Base-by-base conservation (phyloP, 2,329 filamentous ascomycete genomes). In the Apiospora malaysiana region DNA sequence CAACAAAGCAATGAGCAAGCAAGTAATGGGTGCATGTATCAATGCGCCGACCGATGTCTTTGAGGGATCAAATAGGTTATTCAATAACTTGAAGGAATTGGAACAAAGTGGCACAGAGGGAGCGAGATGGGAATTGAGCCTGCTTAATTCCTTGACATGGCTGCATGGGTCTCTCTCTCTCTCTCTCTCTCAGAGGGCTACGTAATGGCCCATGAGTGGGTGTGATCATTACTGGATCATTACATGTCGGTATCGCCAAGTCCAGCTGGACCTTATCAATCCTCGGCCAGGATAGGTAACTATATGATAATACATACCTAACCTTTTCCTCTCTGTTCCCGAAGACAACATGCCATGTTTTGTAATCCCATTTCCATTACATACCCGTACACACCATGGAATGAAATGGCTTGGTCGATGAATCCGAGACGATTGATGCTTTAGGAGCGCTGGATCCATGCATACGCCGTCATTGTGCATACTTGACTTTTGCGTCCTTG, bases 161-260 rank as follows among this genome's bases (percentile, higher is more conserved):
- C 37, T 2, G 27, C 27, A 59, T 21, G 51, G 27, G 51, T 37
- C 51, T 59, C 6, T 27, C 32, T 37, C 2, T 27, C 32, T n/a
- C n/a, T 37, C 51, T 59, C 6, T 27, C 32, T 37, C 2, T 27
- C 32, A n/a, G n/a, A 59, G 56, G 56, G 32, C 56, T 63, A 63
- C 56, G 56, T 63, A 63, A 63, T 40, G 32, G 56, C 27, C 56
- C 12, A 18, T 37, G 56, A 63, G 56, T 63, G 56, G 56, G 32
- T 40, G 56, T 40, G 56, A 32, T 63, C 32, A 63, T 40, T 40
- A 21, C 32, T 63, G 37, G 32, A 63, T 40, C 56, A 59, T n/a
- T n/a, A n/a, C n/a, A n/a, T n/a, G n/a, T n/a, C n/a, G n/a, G n/a
- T 63, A 40, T 63, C 40, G 27, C 27, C 10, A 25, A 27, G 27